Evolutionary conservation across 768 basidiomycete species (phyloP), one percentile per base, ranked within the genome.

Genomic region (Gymnopilus dilepis): DNA sequence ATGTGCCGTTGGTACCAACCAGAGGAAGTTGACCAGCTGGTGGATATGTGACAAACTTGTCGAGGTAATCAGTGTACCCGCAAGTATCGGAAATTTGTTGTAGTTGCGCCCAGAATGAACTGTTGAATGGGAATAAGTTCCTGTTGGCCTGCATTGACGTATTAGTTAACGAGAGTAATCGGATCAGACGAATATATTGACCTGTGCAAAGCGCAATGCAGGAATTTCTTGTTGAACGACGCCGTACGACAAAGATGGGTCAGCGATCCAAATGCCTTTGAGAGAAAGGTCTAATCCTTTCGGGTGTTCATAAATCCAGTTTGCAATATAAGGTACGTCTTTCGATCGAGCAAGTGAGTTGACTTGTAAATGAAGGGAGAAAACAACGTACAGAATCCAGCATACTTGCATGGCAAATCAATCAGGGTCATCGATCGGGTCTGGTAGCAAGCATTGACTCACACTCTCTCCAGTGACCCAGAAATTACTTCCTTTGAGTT

Each of bases 391-490:
- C 89, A 91, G 62, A 80, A 85, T 63, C 89, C 89, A 9, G 87
- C 89, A 63, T 89, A 89, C 89, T 90, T 31, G 15, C 55, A n/a
- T 50, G 26, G 7, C 7, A 24, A 15, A 26, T 40, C 34, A 54
- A 33, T 17, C 21, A 21, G 5, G 24, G 15, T 62, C 28, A 34
- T 40, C 31, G 19, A 15, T 48, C 11, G 4, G n/a, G 30, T 11
- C 17, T 11, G 24, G 28, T n/a, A 3, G 9, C 58, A 55, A 42
- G 40, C 17, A 8, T 17, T 31, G 21, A 62, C 86, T 76, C 67
- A 89, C 88, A 68, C 88, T 89, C 76, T 90, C 88, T 33, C 89
- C 88, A 1, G 84, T 74, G 1, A 89, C 65, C 73, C 82, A 90
- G 1, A 89, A 75, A 34, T 88, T 85, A 70, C 85, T 88, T 34